These are phyloP conservation scores for Xylariaceae sp. DNA, from an alignment of 2,329 filamentous ascomycete genomes.

Conservation along the genomic window DNA sequence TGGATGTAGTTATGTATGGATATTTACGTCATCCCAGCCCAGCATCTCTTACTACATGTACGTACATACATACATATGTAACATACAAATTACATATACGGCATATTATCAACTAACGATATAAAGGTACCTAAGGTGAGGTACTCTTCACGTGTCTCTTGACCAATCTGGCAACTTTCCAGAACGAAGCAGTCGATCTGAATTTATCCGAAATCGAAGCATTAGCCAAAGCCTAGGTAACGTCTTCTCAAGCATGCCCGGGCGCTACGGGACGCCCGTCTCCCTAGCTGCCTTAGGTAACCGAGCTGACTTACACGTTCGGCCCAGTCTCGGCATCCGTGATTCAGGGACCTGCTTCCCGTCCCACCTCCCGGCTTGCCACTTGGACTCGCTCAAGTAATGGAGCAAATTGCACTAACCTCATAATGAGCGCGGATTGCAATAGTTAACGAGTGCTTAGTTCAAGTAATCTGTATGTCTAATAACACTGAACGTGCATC, in stretches of 20 bases:
- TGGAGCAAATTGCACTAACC: not conserved
- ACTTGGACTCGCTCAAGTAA: too few relatives aligned
- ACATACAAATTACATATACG: too few relatives aligned
- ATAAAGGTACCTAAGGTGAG: too few relatives aligned
- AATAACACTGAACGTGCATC: not conserved
- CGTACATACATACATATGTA: too few relatives aligned
- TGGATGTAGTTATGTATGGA: too few relatives aligned
- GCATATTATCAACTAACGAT: too few relatives aligned
- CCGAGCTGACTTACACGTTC: too few relatives aligned
- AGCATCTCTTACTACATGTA: too few relatives aligned
- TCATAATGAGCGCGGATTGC: not conserved
- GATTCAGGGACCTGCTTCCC: conserved; percentile 20
- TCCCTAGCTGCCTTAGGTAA: conserved; percentile 7
- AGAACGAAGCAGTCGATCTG: not conserved
- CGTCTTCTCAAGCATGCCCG: not conserved
- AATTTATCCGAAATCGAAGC: not conserved
- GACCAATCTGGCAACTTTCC: not conserved
- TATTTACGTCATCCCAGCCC: not conserved
- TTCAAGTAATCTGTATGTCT: not conserved
- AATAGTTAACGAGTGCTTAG: too few relatives aligned
- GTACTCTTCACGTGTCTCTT: too few relatives aligned
- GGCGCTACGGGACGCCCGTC: conserved; percentile 11
- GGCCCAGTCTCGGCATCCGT: conserved; percentile 14
- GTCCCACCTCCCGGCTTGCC: not conserved
- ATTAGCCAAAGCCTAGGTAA: not conserved